phyloP scores from a whole-genome alignment of 2,329 filamentous ascomycete genomes.

The Fusarium temperatum region DNA sequence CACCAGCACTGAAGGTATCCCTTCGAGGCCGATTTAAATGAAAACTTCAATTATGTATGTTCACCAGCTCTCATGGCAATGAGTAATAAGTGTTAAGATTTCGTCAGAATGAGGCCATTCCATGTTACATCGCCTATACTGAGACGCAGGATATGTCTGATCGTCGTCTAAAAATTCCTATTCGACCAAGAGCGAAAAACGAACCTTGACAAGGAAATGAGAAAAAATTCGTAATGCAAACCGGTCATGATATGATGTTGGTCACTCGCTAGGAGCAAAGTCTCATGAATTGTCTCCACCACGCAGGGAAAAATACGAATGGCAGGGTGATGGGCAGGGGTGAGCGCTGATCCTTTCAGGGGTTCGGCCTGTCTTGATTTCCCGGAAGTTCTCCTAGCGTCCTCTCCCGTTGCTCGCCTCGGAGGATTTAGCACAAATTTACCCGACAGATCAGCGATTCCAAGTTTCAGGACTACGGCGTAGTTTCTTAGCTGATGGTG shows the following conservation, averaged over 20 bases:
- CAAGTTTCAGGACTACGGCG: not conserved
- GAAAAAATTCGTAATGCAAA: not conserved
- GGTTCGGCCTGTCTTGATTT: not conserved
- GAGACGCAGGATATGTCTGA: not conserved
- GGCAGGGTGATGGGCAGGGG: not conserved
- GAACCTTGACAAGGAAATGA: no score
- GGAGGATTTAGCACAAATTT: not conserved
- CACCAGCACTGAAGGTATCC: rapidly evolving
- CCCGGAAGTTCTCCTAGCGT: not conserved
- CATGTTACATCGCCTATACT: not conserved
- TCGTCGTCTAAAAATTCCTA: not conserved
- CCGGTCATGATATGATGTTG: not conserved
- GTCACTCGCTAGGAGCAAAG: not conserved
- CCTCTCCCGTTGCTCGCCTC: not conserved
- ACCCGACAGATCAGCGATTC: not conserved
- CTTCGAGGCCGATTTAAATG: not conserved
- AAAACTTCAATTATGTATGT: rapidly evolving
- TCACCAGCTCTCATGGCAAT: rapidly evolving
- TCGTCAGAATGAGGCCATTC: not conserved
- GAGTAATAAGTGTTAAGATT: no score
- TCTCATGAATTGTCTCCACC: not conserved
- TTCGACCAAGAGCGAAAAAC: not conserved
- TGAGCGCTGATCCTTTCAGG: not conserved
- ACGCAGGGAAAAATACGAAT: not conserved
- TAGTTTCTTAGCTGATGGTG: rapidly evolving